These are phyloP conservation scores for Moesziomyces parantarcticus DNA, from an alignment of 1,284 basidiomycete species.

Conservation along the genomic window DNA sequence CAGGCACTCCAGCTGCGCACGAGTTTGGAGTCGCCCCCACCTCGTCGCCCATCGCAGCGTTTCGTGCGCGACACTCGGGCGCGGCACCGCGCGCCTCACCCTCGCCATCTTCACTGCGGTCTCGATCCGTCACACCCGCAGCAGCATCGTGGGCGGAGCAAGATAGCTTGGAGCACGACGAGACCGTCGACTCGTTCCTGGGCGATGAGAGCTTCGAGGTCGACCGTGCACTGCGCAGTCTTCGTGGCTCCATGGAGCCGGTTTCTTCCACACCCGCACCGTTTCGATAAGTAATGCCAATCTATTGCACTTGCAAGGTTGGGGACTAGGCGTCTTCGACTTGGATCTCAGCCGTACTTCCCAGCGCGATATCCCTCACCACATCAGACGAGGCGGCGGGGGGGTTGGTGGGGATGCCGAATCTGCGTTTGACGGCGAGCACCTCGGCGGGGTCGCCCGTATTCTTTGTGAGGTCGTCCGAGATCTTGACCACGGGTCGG, in stretches of 20 bases:
- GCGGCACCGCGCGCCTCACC: neutral
- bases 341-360: slow-evolving; percentile 8
- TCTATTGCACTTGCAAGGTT: neutral
- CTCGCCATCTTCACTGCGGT: slow-evolving; percentile 4
- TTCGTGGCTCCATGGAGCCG: slow-evolving; percentile 17
- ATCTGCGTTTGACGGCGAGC: slow-evolving; percentile 34
- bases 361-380: slow-evolving; percentile 4
- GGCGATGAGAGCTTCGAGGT: slow-evolving; percentile 51
- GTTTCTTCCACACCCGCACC: slow-evolving; percentile 24
- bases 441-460: slow-evolving; percentile 62
- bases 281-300: slow-evolving; percentile 5
- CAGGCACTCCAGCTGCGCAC: neutral
- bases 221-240: slow-evolving; percentile 30
- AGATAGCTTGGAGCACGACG: slow-evolving; percentile 68
- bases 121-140: slow-evolving; percentile 13
- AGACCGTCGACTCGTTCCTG: slow-evolving; percentile 67
- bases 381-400: neutral
- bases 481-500: slow-evolving; percentile 63
- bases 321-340: slow-evolving; percentile 28
- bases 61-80: slow-evolving; percentile 72
- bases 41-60: slow-evolving; percentile 73
- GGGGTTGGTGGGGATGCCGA: slow-evolving; percentile 27
- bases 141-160: neutral
- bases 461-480: slow-evolving; percentile 66
- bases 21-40: neutral